Conservation (phyloP, 495 filamentous ascomycete genomes). For the Hypoxylon lienhwacheense region DNA sequence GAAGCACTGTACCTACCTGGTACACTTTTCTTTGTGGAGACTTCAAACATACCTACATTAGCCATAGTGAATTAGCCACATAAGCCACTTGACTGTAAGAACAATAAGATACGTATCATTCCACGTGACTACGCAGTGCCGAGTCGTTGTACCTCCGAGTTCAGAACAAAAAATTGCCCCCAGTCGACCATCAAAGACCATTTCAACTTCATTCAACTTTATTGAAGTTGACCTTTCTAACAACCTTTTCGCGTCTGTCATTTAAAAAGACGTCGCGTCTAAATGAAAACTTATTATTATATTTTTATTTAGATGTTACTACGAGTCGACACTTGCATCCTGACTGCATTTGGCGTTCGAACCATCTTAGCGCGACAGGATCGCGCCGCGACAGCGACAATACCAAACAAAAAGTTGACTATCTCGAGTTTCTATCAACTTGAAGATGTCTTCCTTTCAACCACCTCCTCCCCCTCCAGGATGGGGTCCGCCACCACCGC, state of each 20-base stretch:
- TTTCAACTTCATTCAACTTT: constrained; percentile 14
- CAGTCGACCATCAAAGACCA: constrained; percentile 4
- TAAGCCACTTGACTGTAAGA: neutral
- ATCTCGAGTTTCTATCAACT: constrained; percentile 19
- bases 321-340: neutral
- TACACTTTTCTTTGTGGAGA: no score
- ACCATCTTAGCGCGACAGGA: constrained; percentile 35
- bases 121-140: constrained; percentile 27
- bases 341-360: constrained; percentile 22
- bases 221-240: constrained; percentile 16
- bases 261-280: constrained; percentile 23
- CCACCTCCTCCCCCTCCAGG: constrained; percentile 63
- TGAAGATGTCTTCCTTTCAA: constrained; percentile 72
- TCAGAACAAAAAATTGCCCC: constrained; percentile 31
- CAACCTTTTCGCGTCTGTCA: constrained; percentile 25
- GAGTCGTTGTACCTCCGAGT: no score
- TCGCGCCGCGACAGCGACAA: constrained; percentile 41
- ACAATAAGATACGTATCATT: neutral
- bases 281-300: neutral
- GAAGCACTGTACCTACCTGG: no score
- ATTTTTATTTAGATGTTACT: constrained; percentile 1
- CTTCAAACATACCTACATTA: no score
- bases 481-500: constrained; percentile 60
- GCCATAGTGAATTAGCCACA: constrained; percentile 25
- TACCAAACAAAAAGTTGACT: constrained; percentile 17